Percentiles rank a stretch among this genome's conserved stretches.
Evolutionary conservation across 768 basidiomycete genomes (phyloP).

Genomic region (Russula vinacea): DNA sequence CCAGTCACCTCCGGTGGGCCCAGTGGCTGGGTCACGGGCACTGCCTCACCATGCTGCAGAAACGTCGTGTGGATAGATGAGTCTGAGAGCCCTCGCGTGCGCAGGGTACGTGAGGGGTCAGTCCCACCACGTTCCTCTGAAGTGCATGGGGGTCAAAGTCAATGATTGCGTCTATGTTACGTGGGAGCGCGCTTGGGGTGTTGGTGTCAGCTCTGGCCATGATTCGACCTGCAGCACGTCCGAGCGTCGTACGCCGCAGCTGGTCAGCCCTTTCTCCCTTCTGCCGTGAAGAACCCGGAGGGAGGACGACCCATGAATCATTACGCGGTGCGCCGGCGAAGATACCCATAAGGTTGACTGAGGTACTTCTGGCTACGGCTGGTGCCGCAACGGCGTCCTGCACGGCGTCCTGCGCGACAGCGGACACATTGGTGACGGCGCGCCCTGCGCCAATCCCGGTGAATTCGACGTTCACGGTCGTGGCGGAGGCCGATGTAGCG

Average conservation of each 20-base stretch:
- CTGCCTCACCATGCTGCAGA: constrained; percentile 48
- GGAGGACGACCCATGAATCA: constrained; percentile 73
- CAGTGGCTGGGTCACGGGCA: not conserved
- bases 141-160: constrained; percentile 33
- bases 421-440: constrained; percentile 47
- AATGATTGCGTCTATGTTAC: constrained; percentile 29
- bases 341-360: constrained; percentile 67
- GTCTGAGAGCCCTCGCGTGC: constrained; percentile 81
- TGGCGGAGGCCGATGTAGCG: constrained; percentile 81
- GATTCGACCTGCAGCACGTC: constrained; percentile 15
- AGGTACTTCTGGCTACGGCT: constrained; percentile 21
- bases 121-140: constrained; percentile 45
- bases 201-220: not conserved
- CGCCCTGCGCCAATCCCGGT: constrained; percentile 65
- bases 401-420: constrained; percentile 15
- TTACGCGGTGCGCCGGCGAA: constrained; percentile 82
- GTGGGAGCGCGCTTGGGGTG: constrained; percentile 2
- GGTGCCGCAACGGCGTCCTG: constrained; percentile 37
- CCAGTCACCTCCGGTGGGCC: constrained; percentile 24
- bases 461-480: constrained; percentile 96
- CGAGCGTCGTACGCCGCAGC: constrained; percentile 22
- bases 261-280: constrained; percentile 12
- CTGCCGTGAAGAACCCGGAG: constrained; percentile 36
- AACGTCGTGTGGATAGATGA: constrained; percentile 91
- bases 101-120: constrained; percentile 55